These are phyloP conservation scores for Cudoniella acicularis DNA, from an alignment of 495 filamentous ascomycete genomes.

Conservation along the genomic window DNA sequence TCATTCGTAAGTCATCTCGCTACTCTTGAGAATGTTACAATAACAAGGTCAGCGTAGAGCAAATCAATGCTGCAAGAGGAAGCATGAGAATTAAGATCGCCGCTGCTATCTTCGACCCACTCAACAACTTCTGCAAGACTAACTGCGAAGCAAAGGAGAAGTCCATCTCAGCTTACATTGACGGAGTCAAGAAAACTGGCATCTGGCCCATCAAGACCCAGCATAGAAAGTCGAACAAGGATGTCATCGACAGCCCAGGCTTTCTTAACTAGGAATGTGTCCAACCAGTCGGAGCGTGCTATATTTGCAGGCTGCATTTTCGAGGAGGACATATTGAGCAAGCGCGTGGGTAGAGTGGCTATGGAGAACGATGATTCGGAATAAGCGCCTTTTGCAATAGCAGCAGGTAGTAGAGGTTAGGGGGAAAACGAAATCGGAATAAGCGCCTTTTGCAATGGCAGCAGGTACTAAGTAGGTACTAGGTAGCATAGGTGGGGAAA, in stretches of 20 bases:
- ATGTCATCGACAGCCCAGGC: neutral
- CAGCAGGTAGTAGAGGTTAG: no score
- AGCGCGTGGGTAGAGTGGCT: no score
- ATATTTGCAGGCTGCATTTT: no score
- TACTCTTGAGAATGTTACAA: neutral
- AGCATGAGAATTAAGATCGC: neutral
- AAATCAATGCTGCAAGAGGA: conserved; percentile 3
- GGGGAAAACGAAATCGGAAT: no score
- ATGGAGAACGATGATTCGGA: no score
- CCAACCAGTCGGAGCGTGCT: no score
- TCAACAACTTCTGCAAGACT: neutral
- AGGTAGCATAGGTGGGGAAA: no score
- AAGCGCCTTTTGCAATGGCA: no score
- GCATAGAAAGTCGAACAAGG: conserved; percentile 1
- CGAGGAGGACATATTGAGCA: no score
- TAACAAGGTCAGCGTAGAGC: neutral
- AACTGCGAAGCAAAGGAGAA: neutral
- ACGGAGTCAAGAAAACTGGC: neutral
- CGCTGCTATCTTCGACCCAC: neutral
- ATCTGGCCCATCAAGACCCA: conserved; percentile 8
- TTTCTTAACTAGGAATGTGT: neutral
- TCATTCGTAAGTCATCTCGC: conserved; percentile 1
- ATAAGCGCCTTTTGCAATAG: no score
- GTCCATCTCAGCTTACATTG: neutral
- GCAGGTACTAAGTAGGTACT: no score